Base-by-base conservation (phyloP, 257 asterid genomes). In the Solanum chmielewskii region DNA sequence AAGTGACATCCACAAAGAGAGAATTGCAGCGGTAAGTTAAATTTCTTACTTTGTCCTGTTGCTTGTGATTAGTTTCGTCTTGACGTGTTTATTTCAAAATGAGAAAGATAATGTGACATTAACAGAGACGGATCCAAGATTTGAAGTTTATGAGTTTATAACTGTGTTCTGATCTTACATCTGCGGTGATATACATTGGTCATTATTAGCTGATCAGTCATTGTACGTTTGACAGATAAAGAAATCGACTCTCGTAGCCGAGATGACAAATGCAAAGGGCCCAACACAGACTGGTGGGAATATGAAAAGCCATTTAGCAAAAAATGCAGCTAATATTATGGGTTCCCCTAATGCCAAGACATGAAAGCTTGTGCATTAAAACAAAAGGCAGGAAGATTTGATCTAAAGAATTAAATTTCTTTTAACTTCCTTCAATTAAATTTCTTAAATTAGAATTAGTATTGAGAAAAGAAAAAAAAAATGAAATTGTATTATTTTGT, bases 1-100 rank as follows among this genome's bases (percentile, higher is more conserved):
- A 59, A 93, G 91, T 90, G 98, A 97, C 87, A 86, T 94, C 76
- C 99, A 97, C 89, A 91, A 91, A 87, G 99, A 97, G 92, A 90
- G 99, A 84, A 93, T 97, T 86, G 95, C 98, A 29, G 96, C 90
- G 84, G 98, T 96, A 92, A 87, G 94, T 88, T 75, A 83, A 66
- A 75, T 69, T 69, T 16, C 85, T 84, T 85, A 35, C 84, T 71
- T 87, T 75, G 18, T 42, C 84, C 44, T 78, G 29, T 71, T 27
- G 27, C 23, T 64, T 69, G 60, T 77, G 64, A 77, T 44, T 78
- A 25, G 42, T 45, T 44, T 37, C 9, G 37, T 39, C 52, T 39
- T 74, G 39, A 39, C 11, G 5, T 76, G 1, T 73, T 47, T 20
- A 10, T 73, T 73, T 73, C 49, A 73, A 20, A 4, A 12, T 42